A percentile compares a stretch with the other conserved stretches of the same genome.
These are phyloP conservation scores for Mesembryanthemum crystallinum DNA, from an alignment of 148 eudicot genomes.

Conservation along the genomic window DNA sequence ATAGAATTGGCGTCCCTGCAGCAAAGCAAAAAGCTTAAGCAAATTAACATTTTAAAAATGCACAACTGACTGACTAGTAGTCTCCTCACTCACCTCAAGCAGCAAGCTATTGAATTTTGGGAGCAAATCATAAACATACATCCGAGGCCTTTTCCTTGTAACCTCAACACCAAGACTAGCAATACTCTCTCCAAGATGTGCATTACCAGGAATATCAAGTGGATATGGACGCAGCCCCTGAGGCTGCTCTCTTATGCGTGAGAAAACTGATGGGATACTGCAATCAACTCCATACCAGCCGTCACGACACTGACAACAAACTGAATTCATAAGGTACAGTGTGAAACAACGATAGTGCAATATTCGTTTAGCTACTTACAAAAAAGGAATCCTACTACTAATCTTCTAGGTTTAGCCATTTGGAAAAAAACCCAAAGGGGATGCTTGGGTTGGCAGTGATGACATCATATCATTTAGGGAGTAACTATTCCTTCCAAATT, in stretches of 20 bases:
- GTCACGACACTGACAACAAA: conserved; percentile 57
- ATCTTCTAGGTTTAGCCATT: neutral
- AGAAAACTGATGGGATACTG: conserved; percentile 75
- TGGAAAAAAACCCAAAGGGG: too few relatives aligned
- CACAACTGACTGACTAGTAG: conserved; percentile 10
- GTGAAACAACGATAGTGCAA: conserved; percentile 3
- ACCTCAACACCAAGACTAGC: conserved; percentile 55
- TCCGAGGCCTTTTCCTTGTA: conserved; percentile 80
- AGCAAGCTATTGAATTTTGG: conserved; percentile 78
- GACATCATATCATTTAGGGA: too few relatives aligned
- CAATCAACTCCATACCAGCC: conserved; percentile 98
- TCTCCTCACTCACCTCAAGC: conserved; percentile 71
- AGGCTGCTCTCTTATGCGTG: conserved; percentile 74
- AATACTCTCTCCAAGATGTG: conserved; percentile 34
- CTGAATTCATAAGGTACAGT: conserved; percentile 8
- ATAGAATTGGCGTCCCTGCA: conserved; percentile 93
- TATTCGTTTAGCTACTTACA: too few relatives aligned
- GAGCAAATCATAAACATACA: conserved; percentile 93
- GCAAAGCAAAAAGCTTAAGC: conserved; percentile 20
- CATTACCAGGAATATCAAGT: conserved; percentile 48
- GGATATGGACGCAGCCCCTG: conserved; percentile 84
- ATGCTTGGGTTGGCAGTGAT: too few relatives aligned
- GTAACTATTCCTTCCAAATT: too few relatives aligned
- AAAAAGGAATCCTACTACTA: neutral
- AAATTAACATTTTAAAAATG: conserved; percentile 7